phyloP scores from a whole-genome alignment of 371 early-diverging fungal species.

The Chytridium lagenaria region DNA sequence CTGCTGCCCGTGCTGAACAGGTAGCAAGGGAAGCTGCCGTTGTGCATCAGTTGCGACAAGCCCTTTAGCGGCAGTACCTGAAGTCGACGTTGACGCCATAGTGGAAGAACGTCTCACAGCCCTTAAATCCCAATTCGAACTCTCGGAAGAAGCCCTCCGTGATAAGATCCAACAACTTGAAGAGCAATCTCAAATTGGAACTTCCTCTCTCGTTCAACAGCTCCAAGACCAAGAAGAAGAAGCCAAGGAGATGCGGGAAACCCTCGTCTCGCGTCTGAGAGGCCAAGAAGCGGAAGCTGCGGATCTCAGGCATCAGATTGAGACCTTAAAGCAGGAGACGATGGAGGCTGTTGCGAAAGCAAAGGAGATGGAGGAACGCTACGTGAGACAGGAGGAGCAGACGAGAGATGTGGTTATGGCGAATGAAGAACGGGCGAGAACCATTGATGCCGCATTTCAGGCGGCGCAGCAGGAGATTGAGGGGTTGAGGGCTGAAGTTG shows the following conservation, averaged over 20 bases:
- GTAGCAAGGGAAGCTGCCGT: no score
- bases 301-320: slow-evolving; percentile 19
- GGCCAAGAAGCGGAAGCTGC: slow-evolving; percentile 35
- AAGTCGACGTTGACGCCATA: slow-evolving; percentile 2
- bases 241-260: slow-evolving; percentile 40
- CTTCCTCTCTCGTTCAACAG: slow-evolving; percentile 29
- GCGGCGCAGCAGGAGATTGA: slow-evolving; percentile 20
- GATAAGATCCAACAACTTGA: slow-evolving; percentile 21
- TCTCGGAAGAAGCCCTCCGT: slow-evolving; percentile 19
- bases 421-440: slow-evolving; percentile 5
- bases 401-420: neutral
- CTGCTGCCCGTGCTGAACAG: no score
- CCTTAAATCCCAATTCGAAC: neutral
- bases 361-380: neutral
- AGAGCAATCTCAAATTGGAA: slow-evolving; percentile 25
- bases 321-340: slow-evolving; percentile 1
- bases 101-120: slow-evolving; percentile 18
- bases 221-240: slow-evolving; percentile 36
- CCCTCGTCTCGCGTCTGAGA: slow-evolving; percentile 27
- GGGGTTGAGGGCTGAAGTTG: neutral
- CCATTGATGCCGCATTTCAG: slow-evolving; percentile 10
- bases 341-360: neutral
- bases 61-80: neutral
- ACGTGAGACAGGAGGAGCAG: neutral
- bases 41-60: no score